These are phyloP conservation scores for Moniliella sp. DNA, from an alignment of 1,284 basidiomycete species.

Conservation along the genomic window DNA sequence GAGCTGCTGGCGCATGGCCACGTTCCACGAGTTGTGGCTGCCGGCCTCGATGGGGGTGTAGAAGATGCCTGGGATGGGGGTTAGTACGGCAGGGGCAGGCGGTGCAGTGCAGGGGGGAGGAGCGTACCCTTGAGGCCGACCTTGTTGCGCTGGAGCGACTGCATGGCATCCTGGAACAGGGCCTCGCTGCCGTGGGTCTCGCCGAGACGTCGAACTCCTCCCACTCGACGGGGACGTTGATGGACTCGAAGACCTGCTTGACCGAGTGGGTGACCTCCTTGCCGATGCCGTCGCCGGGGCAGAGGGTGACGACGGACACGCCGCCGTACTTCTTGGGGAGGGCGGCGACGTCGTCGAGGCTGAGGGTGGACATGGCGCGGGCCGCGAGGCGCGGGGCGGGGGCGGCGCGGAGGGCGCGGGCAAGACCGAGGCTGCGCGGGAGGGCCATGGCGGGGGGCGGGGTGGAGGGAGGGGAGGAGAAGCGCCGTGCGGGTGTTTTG, in stretches of 20 bases:
- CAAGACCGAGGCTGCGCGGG: background rate
- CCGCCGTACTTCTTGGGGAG: conserved; percentile 36
- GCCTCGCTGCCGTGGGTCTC: conserved; percentile 80
- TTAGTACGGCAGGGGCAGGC: background rate
- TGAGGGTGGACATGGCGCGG: conserved; percentile 2
- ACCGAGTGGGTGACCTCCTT: conserved; percentile 63
- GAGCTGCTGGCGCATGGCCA: conserved; percentile 95
- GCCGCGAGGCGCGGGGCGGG: background rate
- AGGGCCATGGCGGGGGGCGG: background rate
- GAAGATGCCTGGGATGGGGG: conserved; percentile 52
- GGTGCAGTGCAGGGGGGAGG: background rate
- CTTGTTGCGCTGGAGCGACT: conserved; percentile 81
- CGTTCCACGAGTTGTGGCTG: conserved; percentile 98
- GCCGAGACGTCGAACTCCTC: conserved; percentile 92
- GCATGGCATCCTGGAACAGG: conserved; percentile 91
- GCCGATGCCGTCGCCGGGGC: conserved; percentile 68
- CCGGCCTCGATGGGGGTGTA: conserved; percentile 91
- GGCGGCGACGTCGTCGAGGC: conserved; percentile 49
- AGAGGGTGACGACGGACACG: conserved; percentile 2
- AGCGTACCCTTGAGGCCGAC: conserved; percentile 83
- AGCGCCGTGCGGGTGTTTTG: background rate
- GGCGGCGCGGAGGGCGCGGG: background rate
- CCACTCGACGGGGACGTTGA: conserved; percentile 97
- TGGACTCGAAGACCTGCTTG: conserved; percentile 90
- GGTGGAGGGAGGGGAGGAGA: background rate